phyloP scores from a whole-genome alignment of 306 rosid genomes.

The Cyclanthera cordifolia region DNA sequence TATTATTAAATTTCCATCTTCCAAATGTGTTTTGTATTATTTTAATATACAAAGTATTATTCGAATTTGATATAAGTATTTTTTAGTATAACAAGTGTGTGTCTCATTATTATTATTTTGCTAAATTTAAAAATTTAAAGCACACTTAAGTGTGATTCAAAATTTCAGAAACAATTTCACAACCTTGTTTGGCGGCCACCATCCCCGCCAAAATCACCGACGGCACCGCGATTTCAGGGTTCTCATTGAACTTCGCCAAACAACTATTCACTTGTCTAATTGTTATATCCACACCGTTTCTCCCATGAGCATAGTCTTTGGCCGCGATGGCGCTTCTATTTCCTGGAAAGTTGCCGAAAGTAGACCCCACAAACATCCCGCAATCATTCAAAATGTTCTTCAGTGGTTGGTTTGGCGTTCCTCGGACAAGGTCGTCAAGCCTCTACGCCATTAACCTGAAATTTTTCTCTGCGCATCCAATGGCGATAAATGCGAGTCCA shows the following conservation, averaged over 20 bases:
- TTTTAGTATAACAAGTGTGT: too few species aligned
- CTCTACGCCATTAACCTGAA: not conserved
- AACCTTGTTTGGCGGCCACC: too few species aligned
- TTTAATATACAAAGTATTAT: too few species aligned
- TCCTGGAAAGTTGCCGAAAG: not conserved
- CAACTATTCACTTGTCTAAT: not conserved
- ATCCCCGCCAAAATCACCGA: too few species aligned
- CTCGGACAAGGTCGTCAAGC: not conserved
- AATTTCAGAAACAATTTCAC: too few species aligned
- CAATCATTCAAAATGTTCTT: conserved; percentile 11
- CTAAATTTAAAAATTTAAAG: too few species aligned
- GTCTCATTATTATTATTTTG: too few species aligned
- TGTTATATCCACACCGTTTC: not conserved
- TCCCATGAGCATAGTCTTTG: not conserved
- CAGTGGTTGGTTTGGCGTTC: not conserved
- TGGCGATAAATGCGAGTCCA: conserved; percentile 7
- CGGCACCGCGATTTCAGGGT: too few species aligned
- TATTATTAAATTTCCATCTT: too few species aligned
- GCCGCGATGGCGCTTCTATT: not conserved
- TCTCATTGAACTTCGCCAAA: not conserved
- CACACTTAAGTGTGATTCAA: too few species aligned
- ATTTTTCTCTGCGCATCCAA: not conserved
- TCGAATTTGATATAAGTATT: too few species aligned
- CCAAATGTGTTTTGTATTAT: too few species aligned
- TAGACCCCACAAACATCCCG: not conserved